Evolutionary conservation across 352 stramenopile species (phyloP).

Genomic region (Elongisporangium prolatum): DNA sequence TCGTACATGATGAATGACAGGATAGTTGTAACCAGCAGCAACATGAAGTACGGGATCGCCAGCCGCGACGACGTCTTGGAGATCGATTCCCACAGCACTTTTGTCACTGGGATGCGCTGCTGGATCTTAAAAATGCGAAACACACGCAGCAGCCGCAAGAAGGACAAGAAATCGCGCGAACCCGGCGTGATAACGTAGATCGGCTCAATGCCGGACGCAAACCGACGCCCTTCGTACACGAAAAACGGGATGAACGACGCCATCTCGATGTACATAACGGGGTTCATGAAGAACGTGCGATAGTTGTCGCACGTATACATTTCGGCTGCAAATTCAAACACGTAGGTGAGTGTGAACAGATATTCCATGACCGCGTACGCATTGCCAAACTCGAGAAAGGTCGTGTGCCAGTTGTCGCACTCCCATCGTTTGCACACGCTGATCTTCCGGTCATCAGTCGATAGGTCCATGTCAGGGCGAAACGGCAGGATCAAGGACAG

Average conservation of each 20-base stretch:
- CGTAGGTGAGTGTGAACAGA: slow-evolving; percentile 58
- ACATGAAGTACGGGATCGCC: slow-evolving; percentile 78
- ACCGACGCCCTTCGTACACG: slow-evolving; percentile 41
- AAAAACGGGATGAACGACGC: slow-evolving; percentile 69
- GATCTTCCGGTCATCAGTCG: slow-evolving; percentile 22
- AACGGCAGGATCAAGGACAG: slow-evolving; percentile 48
- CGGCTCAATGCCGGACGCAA: slow-evolving; percentile 24
- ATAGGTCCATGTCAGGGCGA: slow-evolving; percentile 34
- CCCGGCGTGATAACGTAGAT: slow-evolving; percentile 67
- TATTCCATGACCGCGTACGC: slow-evolving; percentile 58
- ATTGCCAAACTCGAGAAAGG: slow-evolving; percentile 60
- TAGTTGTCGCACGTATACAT: slow-evolving; percentile 36
- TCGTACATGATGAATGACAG: slow-evolving; percentile 79
- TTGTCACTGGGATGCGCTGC: slow-evolving; percentile 70
- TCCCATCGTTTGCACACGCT: slow-evolving; percentile 74
- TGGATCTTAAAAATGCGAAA: slow-evolving; percentile 79
- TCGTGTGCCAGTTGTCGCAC: slow-evolving; percentile 69
- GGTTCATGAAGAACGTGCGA: slow-evolving; percentile 58
- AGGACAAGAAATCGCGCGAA: slow-evolving; percentile 56
- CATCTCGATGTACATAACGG: slow-evolving; percentile 58
- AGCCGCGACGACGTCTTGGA: slow-evolving; percentile 74
- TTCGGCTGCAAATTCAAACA: slow-evolving; percentile 44
- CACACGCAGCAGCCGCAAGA: slow-evolving; percentile 50
- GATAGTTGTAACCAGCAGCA: slow-evolving; percentile 68
- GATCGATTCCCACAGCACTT: slow-evolving; percentile 74